These are phyloP conservation scores for Wickerhamomyces hampshirensis DNA, from an alignment of 805 yeast species.

Conservation along the genomic window DNA sequence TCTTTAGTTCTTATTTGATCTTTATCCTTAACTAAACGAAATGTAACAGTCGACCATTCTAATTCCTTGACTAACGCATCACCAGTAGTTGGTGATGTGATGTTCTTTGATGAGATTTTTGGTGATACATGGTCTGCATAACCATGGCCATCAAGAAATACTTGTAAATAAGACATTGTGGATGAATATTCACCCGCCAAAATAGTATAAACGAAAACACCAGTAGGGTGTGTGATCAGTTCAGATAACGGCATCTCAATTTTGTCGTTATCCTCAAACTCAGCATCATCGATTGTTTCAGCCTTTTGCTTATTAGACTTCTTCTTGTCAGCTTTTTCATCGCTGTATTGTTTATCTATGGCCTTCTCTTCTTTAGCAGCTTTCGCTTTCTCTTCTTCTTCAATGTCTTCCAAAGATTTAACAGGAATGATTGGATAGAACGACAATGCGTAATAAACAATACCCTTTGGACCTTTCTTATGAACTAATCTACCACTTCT, in stretches of 20 bases:
- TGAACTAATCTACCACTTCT: constrained; percentile 61
- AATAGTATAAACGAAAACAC: constrained; percentile 69
- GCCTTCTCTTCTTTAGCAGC: constrained; percentile 28
- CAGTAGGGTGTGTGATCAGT: constrained; percentile 56
- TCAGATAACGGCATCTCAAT: constrained; percentile 54
- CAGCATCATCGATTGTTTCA: constrained; percentile 33
- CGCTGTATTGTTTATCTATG: constrained; percentile 28
- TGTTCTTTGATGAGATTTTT: constrained; percentile 32
- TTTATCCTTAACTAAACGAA: constrained; percentile 57
- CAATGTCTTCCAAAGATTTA: constrained; percentile 67
- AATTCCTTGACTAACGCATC: constrained; percentile 77
- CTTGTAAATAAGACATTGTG: constrained; percentile 63
- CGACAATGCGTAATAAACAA: constrained; percentile 63
- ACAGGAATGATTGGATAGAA: constrained; percentile 84
- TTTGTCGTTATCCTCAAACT: constrained; percentile 31
- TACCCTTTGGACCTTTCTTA: constrained; percentile 82
- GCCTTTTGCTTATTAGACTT: constrained; percentile 24
- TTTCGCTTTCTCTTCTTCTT: constrained; percentile 45
- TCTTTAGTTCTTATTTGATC: constrained; percentile 52
- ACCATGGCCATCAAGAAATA: constrained; percentile 71
- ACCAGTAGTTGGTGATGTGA: constrained; percentile 48
- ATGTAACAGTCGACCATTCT: constrained; percentile 61
- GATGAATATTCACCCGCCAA: constrained; percentile 52
- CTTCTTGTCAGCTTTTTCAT: constrained; percentile 22
- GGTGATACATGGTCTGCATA: constrained; percentile 58